These are phyloP conservation scores for Panus rudis DNA, from an alignment of 768 basidiomycete genomes.

Conservation along the genomic window DNA sequence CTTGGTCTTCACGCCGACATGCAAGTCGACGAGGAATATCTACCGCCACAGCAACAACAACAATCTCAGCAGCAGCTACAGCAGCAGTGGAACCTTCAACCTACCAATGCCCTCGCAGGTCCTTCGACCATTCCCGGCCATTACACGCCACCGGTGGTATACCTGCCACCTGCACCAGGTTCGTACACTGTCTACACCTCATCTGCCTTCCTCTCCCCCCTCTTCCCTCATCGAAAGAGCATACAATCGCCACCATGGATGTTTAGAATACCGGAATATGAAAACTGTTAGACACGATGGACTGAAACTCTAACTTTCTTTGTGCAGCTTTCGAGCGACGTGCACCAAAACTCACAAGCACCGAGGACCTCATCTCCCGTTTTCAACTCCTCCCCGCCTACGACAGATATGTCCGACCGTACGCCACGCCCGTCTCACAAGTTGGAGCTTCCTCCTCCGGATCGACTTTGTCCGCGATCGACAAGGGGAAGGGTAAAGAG, in stretches of 20 bases:
- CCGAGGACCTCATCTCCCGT: slow-evolving; percentile 70
- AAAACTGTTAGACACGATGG: slow-evolving; percentile 12
- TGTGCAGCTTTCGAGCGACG: slow-evolving; percentile 32
- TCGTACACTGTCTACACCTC: slow-evolving; percentile 12
- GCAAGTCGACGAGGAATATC: slow-evolving; percentile 25
- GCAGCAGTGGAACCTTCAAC: slow-evolving; percentile 11
- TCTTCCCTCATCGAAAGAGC: too few species aligned
- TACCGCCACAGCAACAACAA: slow-evolving; percentile 3
- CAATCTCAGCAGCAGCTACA: slow-evolving; percentile 3
- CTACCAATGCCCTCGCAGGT: slow-evolving; percentile 52
- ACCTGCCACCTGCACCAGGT: slow-evolving; percentile 28
- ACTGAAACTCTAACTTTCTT: slow-evolving; percentile 22
- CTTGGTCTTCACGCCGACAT: slow-evolving; percentile 19
- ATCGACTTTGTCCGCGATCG: slow-evolving; percentile 12
- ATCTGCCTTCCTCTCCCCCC: slow-evolving; percentile 11
- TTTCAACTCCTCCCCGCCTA: slow-evolving; percentile 70
- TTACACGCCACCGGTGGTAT: slow-evolving; percentile 31
- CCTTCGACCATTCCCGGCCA: slow-evolving; percentile 41
- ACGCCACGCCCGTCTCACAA: slow-evolving; percentile 29
- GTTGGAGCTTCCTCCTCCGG: slow-evolving; percentile 16
- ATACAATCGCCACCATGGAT: neutral
- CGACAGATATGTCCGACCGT: slow-evolving; percentile 71
- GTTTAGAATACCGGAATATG: slow-evolving; percentile 9
- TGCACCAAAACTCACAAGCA: slow-evolving; percentile 52
- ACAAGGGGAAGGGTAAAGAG: slow-evolving; percentile 26